These are phyloP conservation scores for Podila verticillata DNA, from an alignment of 192 early-diverging fungal species.

Conservation along the genomic window DNA sequence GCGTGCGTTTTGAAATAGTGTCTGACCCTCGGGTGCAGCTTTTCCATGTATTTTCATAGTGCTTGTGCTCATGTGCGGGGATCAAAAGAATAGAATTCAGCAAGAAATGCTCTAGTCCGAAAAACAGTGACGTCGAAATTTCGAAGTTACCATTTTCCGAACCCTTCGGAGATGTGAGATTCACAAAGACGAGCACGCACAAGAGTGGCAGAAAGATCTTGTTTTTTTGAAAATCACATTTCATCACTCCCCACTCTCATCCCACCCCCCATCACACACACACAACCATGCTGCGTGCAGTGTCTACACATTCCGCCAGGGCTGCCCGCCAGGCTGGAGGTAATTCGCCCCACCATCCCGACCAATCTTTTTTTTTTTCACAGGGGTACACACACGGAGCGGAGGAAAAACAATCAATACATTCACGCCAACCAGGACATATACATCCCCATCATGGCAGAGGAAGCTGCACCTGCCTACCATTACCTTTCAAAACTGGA, in stretches of 20 bases:
- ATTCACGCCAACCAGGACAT: not conserved
- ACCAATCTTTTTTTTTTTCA: not conserved
- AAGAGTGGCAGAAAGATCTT: not conserved
- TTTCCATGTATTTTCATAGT: not conserved
- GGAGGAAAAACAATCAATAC: not conserved
- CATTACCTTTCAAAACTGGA: too few relatives aligned
- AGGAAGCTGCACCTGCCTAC: too few relatives aligned
- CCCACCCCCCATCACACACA: not conserved
- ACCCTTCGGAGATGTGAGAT: not conserved
- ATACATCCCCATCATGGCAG: too few relatives aligned
- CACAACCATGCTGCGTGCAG: slow-evolving; percentile 5
- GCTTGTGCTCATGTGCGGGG: not conserved
- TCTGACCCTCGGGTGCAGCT: not conserved
- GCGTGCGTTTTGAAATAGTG: slow-evolving; percentile 11
- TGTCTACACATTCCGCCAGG: slow-evolving; percentile 6
- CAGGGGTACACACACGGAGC: not conserved
- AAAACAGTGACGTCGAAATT: not conserved
- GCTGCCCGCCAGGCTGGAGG: slow-evolving; percentile 2
- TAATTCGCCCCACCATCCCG: not conserved
- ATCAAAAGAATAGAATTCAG: not conserved
- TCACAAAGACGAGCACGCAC: slow-evolving; percentile 2
- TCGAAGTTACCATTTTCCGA: too few relatives aligned
- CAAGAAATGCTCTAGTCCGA: not conserved
- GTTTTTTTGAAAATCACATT: slow-evolving; percentile 4
- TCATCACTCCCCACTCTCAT: slow-evolving; percentile 3